Percentiles rank a stretch among this genome's conserved stretches.
Conservation (phyloP, 2,329 filamentous ascomycete genomes). For the Diaporthe australafricana region DNA sequence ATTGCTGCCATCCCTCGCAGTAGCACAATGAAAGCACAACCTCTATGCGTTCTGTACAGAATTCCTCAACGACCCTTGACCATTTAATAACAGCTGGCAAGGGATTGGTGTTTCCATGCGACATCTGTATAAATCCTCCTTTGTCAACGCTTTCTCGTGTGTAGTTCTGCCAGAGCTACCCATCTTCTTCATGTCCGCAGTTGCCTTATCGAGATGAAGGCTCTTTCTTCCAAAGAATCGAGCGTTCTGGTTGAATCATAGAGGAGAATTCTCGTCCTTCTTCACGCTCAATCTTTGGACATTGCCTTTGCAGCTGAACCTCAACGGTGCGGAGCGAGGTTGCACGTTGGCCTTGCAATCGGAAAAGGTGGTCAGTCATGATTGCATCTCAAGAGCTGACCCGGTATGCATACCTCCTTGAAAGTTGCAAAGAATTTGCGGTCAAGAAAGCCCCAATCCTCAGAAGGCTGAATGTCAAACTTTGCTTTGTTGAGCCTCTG, state of each 20-base stretch:
- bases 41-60: not conserved
- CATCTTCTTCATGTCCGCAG: no score
- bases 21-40: not conserved
- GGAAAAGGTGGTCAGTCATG: not conserved
- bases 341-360: not conserved
- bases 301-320: no score
- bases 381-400: not conserved
- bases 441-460: conserved; percentile 31
- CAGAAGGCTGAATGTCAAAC: not conserved
- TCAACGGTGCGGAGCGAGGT: rapidly evolving
- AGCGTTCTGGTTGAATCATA: not conserved
- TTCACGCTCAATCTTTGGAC: not conserved
- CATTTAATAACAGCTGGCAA: not conserved
- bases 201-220: not conserved
- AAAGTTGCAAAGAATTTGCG: not conserved
- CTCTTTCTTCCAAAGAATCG: not conserved
- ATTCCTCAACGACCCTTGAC: not conserved
- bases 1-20: not conserved
- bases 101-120: not conserved
- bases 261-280: not conserved
- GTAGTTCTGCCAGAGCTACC: not conserved
- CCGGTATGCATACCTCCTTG: not conserved
- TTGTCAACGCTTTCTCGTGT: not conserved
- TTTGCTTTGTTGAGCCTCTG: conserved; percentile 14
- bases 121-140: not conserved